Percentiles rank a stretch among this genome's conserved stretches.
Conservation (phyloP, 768 basidiomycete species). For the Strobilomyces dryophilus region DNA sequence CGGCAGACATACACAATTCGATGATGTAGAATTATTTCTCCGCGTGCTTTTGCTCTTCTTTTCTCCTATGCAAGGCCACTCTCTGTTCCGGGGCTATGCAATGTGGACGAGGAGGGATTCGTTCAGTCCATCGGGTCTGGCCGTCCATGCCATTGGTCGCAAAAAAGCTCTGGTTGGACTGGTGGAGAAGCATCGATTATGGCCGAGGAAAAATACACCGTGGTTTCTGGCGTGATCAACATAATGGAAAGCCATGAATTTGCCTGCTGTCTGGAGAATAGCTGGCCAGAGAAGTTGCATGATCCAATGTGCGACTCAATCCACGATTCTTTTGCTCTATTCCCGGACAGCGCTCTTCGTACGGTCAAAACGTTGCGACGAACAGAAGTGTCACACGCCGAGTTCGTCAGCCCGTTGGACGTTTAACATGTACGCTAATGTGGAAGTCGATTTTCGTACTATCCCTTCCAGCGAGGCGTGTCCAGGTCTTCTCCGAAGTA, state of each 20-base stretch:
- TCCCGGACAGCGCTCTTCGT: not conserved
- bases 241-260: not conserved
- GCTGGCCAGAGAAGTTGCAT: not conserved
- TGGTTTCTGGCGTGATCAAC: not conserved
- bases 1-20: not conserved
- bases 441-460: not conserved
- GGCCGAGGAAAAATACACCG: not conserved
- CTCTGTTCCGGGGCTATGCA: not conserved
- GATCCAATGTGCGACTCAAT: not conserved
- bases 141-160: not conserved
- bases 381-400: not conserved
- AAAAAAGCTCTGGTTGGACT: not conserved
- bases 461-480: not conserved
- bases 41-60: not conserved
- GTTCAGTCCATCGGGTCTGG: not conserved
- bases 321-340: not conserved
- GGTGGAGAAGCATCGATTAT: not conserved
- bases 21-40: slow-evolving; percentile 4
- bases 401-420: not conserved
- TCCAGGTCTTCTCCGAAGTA: no score
- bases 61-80: slow-evolving; percentile 2
- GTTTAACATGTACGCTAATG: not conserved
- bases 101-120: not conserved
- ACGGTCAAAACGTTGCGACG: not conserved
- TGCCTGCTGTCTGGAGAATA: not conserved